Conservation (phyloP, 2,329 filamentous ascomycete genomes). For the Colletotrichum sp. region DNA sequence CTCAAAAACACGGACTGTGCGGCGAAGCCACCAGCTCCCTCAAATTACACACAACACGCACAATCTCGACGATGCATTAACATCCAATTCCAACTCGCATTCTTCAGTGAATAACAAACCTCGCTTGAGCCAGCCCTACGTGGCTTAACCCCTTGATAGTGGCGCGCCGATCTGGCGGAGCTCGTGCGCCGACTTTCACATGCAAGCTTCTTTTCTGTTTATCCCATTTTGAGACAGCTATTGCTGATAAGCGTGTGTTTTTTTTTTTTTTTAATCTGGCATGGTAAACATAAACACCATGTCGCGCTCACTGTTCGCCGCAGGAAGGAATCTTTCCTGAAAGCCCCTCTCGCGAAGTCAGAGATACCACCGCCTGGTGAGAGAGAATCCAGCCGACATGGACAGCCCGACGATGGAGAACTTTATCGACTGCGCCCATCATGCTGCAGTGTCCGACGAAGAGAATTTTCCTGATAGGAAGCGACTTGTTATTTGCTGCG, state of each 20-base stretch:
- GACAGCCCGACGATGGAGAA: neutral
- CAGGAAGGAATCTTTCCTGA: neutral
- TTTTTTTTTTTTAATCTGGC: neutral
- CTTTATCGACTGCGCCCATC: neutral
- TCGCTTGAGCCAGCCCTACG: neutral
- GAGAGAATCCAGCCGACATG: neutral
- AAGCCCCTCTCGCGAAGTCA: neutral
- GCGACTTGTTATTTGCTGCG: conserved; percentile 37
- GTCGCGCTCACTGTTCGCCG: neutral
- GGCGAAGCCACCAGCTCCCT: neutral
- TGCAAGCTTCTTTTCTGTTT: neutral
- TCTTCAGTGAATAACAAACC: neutral
- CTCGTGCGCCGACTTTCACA: neutral
- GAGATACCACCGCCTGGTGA: neutral
- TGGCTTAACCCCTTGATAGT: neutral
- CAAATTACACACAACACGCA: neutral
- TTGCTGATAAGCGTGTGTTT: neutral
- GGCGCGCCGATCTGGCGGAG: neutral
- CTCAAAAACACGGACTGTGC: neutral
- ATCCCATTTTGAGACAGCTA: neutral
- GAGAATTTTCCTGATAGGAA: conserved; percentile 17
- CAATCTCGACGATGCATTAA: neutral
- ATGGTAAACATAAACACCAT: neutral
- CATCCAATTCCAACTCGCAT: neutral
- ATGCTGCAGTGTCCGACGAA: neutral